phyloP scores from a whole-genome alignment of 2,329 filamentous ascomycete genomes.

The Proliferodiscus dingleyae region DNA sequence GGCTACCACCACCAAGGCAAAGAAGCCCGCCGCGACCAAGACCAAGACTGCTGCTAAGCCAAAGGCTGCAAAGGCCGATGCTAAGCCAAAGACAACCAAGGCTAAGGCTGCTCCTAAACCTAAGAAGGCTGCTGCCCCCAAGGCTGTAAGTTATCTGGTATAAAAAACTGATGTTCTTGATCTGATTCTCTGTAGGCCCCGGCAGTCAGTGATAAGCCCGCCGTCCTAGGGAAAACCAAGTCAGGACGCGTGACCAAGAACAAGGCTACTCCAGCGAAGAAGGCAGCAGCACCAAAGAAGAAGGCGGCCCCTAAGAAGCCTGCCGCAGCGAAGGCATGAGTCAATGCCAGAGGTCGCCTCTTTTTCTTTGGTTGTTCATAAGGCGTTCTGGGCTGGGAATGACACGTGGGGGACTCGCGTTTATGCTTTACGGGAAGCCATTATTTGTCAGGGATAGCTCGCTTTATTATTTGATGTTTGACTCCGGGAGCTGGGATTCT shows the following conservation, averaged over 20 bases:
- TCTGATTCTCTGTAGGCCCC: slow-evolving; percentile 45
- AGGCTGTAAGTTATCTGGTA: slow-evolving; percentile 22
- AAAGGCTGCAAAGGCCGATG: slow-evolving; percentile 39
- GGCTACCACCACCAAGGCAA: slow-evolving; percentile 45
- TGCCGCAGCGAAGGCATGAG: slow-evolving; percentile 12
- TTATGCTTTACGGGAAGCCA: slow-evolving; percentile 14
- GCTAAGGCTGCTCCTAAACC: slow-evolving; percentile 32
- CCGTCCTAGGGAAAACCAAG: slow-evolving; percentile 65
- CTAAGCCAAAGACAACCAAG: slow-evolving; percentile 34
- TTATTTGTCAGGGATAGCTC: slow-evolving; percentile 8
- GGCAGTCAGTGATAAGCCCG: slow-evolving; percentile 58
- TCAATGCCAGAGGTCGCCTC: slow-evolving; percentile 4
- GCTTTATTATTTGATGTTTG: slow-evolving; percentile 16
- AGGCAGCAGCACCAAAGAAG: slow-evolving; percentile 33
- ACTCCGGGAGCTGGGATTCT: slow-evolving; percentile 1
- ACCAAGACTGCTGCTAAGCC: slow-evolving; percentile 33
- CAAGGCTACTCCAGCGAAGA: slow-evolving; percentile 51
- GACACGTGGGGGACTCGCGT: slow-evolving; percentile 15
- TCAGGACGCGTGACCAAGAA: slow-evolving; percentile 67
- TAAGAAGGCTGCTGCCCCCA: slow-evolving; percentile 27
- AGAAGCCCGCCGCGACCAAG: slow-evolving; percentile 33
- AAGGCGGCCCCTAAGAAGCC: slow-evolving; percentile 25
- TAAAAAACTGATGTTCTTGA: neutral
- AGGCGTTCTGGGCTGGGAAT: slow-evolving; percentile 19
- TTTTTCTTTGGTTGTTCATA: slow-evolving; percentile 21